Evolutionary conservation across 768 basidiomycete species (phyloP), one percentile per base, ranked within the genome.

Genomic region (Mycena vulgaris): DNA sequence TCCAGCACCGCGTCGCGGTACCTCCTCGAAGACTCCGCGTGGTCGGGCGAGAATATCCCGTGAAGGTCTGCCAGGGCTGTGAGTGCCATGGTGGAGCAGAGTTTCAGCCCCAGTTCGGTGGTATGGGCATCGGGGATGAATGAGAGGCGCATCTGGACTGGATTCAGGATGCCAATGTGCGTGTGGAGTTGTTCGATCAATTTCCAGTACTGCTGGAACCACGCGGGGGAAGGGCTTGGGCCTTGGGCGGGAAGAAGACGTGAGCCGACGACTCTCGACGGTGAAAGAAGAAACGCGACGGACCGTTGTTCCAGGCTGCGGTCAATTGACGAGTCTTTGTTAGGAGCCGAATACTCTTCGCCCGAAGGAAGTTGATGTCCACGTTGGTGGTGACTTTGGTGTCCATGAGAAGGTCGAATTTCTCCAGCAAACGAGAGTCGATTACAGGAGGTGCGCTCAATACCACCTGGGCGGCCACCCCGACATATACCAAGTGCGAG

Each of bases 141-240:
- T 1, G 72, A 73, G 3, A 63, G 49, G 14, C 68, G 68, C 8
- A 73, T 17, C 16, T 58, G 45, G 8, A 52, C 37, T 40, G 61
- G 55, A 33, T 60, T 39, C 4, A 73, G 57, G n/a, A 47, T 2
- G 2, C 65, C 72, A 28, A 73, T 21, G 37, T 70, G 66, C 3
- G 47, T 25, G 47, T 67, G 37, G 10, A 73, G 31, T 33, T 48
- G 53, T 31, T 73, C 72, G n/a, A 73, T 42, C 11, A 67, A 28
- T 37, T 55, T 66, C 72, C 72, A 73, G 30, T 73, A 73, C 53
- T 64, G 23, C 42, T 73, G 55, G 51, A 68, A 69, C 72, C 72
- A 73, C 7, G 55, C 27, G 16, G 63, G n/a, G 9, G 65, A 42
- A 23, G 72, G 60, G 16, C 30, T 59, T 37, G 48, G 49, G 27